Evolutionary conservation across 768 basidiomycete species (phyloP).

Genomic region (Leccinum rimulosum): DNA sequence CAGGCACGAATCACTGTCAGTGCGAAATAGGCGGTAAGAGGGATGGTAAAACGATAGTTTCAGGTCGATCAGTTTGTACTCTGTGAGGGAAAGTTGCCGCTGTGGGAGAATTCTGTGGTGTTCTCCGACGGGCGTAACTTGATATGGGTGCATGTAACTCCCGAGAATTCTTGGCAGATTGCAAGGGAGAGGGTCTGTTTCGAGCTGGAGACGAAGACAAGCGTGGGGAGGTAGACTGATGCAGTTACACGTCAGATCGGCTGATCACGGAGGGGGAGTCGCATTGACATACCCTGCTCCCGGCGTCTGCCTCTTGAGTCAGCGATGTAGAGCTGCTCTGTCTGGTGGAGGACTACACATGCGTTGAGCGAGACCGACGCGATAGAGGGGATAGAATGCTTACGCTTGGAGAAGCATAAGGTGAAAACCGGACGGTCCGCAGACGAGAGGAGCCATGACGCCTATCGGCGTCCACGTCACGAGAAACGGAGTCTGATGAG

Average conservation of each 20-base stretch:
- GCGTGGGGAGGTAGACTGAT: conserved; percentile 36
- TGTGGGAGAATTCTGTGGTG: conserved; percentile 70
- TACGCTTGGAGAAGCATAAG: conserved; percentile 30
- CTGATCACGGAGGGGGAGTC: conserved; percentile 25
- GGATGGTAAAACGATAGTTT: conserved; percentile 48
- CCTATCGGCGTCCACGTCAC: conserved; percentile 31
- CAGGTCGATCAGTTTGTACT: conserved; percentile 29
- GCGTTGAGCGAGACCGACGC: neutral
- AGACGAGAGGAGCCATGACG: conserved; percentile 28
- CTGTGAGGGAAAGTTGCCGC: conserved; percentile 57
- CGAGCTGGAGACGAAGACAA: conserved; percentile 42
- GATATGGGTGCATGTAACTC: conserved; percentile 73
- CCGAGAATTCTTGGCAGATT: conserved; percentile 47
- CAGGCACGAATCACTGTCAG: conserved; percentile 8
- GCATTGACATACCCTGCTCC: conserved; percentile 36
- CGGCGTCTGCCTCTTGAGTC: conserved; percentile 25
- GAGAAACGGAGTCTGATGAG: conserved; percentile 22
- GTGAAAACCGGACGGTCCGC: conserved; percentile 30
- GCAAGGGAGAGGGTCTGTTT: conserved; percentile 43
- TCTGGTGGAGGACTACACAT: conserved; percentile 38
- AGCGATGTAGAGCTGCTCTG: conserved; percentile 48
- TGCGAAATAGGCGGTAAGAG: conserved; percentile 43
- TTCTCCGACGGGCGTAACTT: conserved; percentile 74
- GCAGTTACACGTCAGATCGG: conserved; percentile 28
- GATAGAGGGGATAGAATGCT: neutral